Conservation (phyloP, 2,329 filamentous ascomycete genomes). For the Coniochaeta pulveracea region DNA sequence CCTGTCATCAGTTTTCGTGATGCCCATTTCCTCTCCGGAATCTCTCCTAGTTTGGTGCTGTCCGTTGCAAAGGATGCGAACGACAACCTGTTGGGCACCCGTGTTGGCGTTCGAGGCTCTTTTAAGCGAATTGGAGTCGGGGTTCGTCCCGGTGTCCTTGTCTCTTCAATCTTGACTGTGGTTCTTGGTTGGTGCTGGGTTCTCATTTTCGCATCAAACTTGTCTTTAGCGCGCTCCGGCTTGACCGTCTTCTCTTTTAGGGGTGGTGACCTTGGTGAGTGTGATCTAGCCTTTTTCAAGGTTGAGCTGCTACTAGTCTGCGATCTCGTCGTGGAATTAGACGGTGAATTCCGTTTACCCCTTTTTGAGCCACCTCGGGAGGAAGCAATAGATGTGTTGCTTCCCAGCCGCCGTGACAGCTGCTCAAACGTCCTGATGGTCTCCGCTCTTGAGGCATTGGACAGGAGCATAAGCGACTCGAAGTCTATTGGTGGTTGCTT, state of each 20-base stretch:
- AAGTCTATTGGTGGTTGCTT: constrained; percentile 28
- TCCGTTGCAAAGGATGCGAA: constrained; percentile 17
- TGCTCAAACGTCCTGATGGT: constrained; percentile 36
- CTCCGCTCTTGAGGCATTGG: constrained; percentile 33
- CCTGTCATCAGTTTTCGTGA: constrained; percentile 5
- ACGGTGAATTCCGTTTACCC: constrained; percentile 1
- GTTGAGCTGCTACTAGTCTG: background rate
- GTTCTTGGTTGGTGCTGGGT: background rate
- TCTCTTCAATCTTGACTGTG: background rate
- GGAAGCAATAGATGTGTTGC: background rate
- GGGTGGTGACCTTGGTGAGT: background rate
- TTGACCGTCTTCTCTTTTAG: background rate
- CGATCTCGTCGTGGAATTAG: background rate
- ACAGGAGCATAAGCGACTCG: constrained; percentile 32
- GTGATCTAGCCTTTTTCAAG: too few relatives aligned
- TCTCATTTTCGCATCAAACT: too few relatives aligned
- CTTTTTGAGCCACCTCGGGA: background rate
- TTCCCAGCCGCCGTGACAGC: constrained; percentile 25
- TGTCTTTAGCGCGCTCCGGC: too few relatives aligned
- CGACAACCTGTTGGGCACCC: constrained; percentile 15
- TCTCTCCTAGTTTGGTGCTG: constrained; percentile 23
- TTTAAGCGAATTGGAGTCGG: too few relatives aligned
- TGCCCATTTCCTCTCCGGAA: constrained; percentile 18
- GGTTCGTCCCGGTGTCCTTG: background rate
- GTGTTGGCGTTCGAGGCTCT: constrained; percentile 1